Evolutionary conservation across 306 rosid genomes (phyloP).

Genomic region (Bauhinia variegata): DNA sequence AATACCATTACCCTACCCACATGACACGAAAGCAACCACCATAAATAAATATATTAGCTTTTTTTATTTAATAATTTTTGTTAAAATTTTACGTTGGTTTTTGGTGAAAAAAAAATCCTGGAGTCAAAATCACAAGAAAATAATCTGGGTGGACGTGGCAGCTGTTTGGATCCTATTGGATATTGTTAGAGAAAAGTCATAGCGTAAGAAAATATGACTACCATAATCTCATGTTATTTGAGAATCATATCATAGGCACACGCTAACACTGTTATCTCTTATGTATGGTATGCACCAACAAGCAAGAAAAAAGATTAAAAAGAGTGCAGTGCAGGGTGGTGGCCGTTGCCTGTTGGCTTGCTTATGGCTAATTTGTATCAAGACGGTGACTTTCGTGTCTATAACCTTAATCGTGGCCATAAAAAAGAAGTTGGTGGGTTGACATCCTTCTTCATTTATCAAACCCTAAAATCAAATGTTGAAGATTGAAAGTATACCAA

Average conservation of each 20-base stretch:
- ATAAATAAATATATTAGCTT: no score
- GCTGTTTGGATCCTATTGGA: slow-evolving; percentile 1
- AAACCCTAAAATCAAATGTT: background rate
- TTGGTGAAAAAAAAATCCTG: no score
- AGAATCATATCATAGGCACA: no score
- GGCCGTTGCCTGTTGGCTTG: slow-evolving; percentile 18
- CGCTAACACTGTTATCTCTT: background rate
- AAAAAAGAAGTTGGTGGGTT: slow-evolving; percentile 28
- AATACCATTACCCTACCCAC: no score
- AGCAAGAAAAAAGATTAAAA: background rate
- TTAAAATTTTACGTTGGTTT: background rate
- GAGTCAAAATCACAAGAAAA: no score
- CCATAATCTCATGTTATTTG: background rate
- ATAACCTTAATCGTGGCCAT: slow-evolving; percentile 45
- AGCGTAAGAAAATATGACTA: background rate
- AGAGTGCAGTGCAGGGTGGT: slow-evolving; percentile 42
- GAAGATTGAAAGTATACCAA: no score
- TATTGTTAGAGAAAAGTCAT: background rate
- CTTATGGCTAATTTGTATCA: slow-evolving; percentile 31
- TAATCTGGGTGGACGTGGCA: no score
- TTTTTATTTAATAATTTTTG: background rate
- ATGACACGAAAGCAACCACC: background rate
- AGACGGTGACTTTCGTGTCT: slow-evolving; percentile 33
- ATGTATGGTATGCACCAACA: no score
- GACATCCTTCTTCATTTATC: background rate